Evolutionary conservation across 1,284 basidiomycete genomes (phyloP), one percentile per base, ranked within the genome.

Genomic region (Rhizoctonia solani): DNA sequence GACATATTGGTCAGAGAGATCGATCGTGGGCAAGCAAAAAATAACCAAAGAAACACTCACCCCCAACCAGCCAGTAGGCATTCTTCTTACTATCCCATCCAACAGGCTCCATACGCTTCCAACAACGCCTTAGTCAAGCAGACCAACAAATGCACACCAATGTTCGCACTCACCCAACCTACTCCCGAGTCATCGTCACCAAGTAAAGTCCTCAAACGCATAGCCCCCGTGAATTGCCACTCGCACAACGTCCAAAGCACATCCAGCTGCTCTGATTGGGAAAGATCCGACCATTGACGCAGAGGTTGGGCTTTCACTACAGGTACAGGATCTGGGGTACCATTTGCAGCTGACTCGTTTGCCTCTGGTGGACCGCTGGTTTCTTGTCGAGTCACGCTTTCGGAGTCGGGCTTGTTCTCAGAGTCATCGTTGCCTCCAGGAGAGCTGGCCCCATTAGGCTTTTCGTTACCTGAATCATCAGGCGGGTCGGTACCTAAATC

Each of bases 1-100:
- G 52, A 53, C 39, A 63, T 53, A 44, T 47, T 37, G 25, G n/a
- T 73, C 21, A 30, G 13, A n/a, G n/a, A n/a, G n/a, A 16, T 6
- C 6, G 25, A 47, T 27, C 27, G 19, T 44, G 27, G 34, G n/a
- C 13, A 46, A 9, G 13, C 41, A 14, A 59, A 2, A 37, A 23
- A 16, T n/a, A 19, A 46, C 16, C 19, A 47, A 37, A 19, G 21
- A 39, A 19, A 25, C 9, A 69, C 46, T 4, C 27, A 89, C 88
- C 81, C 29, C 93, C 92, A 72, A 95, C 91, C 21, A 93, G 79
- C 92, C 92, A 95, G 75, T 95, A 96, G 0, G 89, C 87, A 75
- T 93, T 94, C 23, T 81, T 82, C 72, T 88, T 87, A 19, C 84
- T 81, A 74, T 96, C 93, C 74, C 89, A 92, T 6, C 94, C 93